Evolutionary conservation across 2,329 filamentous ascomycete species (phyloP), one percentile per base, ranked within the genome.

Genomic region (Scytalidium lignicola): DNA sequence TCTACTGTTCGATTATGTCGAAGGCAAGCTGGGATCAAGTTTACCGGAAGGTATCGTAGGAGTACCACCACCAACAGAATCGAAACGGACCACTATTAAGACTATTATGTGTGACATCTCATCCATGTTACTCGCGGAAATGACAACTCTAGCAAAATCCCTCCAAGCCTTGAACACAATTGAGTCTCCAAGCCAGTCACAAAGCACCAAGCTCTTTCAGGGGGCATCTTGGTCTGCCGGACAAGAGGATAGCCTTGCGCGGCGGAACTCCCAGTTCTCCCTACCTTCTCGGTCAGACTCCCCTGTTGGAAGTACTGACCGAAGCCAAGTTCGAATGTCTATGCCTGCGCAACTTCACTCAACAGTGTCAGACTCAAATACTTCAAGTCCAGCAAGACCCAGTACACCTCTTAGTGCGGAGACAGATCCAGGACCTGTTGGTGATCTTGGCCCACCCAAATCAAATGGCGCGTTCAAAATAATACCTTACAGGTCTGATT

Each of bases 31-130:
- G 44, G 71, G 69, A 13, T 70, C 74, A 2, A 75, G 76, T 19
- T 71, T 85, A 41, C 79, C 81, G 2, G 82, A 90, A 57, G 86
- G 84, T 43, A 78, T 93, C 39, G 73, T 85, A 42, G 75, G 81
- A 37, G 79, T 96, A 21, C 90, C 90, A 15, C 80, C 85, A 0
- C 71, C 73, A 18, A 77, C 84, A 49, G 73, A 82, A 22, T 87
- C 83, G 42, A 88, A 83, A 61, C 78, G 82, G 44, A 93, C 90
- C 2, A 93, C 90, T 1, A 83, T 91, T 65, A 89, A 88, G 68
- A 88, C 86, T 0, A 76, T 88, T 60, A 84, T 92, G 79, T 90
- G 86, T 62, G 85, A 90, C 64, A 79, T 91, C 48, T 88, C 86
- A 3, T 85, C 86, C 12, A 63, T 88, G 46, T 67, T 92, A 43